Conservation (phyloP, 2,329 filamentous ascomycete species). For the Berkeleyomyces basicola region DNA sequence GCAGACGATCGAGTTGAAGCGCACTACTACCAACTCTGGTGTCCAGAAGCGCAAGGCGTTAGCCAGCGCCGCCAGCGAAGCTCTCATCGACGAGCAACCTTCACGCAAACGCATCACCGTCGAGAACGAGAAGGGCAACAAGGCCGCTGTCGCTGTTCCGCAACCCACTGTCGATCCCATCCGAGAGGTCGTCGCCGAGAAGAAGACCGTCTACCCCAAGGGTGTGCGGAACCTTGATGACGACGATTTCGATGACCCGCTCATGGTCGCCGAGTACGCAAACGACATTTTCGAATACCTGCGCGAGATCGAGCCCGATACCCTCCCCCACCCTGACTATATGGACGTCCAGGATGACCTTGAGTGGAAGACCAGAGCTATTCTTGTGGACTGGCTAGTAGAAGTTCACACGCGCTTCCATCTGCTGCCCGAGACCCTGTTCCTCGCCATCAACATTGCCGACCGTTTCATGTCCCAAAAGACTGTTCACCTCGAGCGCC, state of each 20-base stretch:
- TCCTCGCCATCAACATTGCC: slow-evolving; percentile 94
- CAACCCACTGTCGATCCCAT: slow-evolving; percentile 15
- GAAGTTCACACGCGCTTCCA: slow-evolving; percentile 97
- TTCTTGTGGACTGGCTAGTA: slow-evolving; percentile 94
- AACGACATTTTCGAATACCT: slow-evolving; percentile 96
- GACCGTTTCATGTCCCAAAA: slow-evolving; percentile 93
- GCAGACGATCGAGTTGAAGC: slow-evolving; percentile 44
- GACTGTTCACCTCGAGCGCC: slow-evolving; percentile 85
- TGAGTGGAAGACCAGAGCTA: slow-evolving; percentile 97
- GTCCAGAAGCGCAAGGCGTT: slow-evolving; percentile 53
- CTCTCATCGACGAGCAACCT: slow-evolving; percentile 28
- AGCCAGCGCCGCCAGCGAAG: slow-evolving; percentile 20
- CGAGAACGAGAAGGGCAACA: slow-evolving; percentile 33
- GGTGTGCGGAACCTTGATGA: slow-evolving; percentile 54
- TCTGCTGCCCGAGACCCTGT: slow-evolving; percentile 86
- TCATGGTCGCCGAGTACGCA: slow-evolving; percentile 97
- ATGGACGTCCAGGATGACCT: slow-evolving; percentile 90
- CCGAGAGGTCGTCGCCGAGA: slow-evolving; percentile 17
- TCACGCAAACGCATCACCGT: slow-evolving; percentile 35
- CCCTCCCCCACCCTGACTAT: slow-evolving; percentile 77
- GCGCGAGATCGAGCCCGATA: slow-evolving; percentile 62
- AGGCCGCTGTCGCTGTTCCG: slow-evolving; percentile 9
- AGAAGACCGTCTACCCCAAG: slow-evolving; percentile 16
- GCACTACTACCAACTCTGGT: slow-evolving; percentile 55
- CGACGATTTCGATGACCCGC: slow-evolving; percentile 81